Percentiles rank a stretch among this genome's conserved stretches.
Evolutionary conservation across 2,329 filamentous ascomycete genomes (phyloP).

Genomic region (Cadophora luteo-olivacea): DNA sequence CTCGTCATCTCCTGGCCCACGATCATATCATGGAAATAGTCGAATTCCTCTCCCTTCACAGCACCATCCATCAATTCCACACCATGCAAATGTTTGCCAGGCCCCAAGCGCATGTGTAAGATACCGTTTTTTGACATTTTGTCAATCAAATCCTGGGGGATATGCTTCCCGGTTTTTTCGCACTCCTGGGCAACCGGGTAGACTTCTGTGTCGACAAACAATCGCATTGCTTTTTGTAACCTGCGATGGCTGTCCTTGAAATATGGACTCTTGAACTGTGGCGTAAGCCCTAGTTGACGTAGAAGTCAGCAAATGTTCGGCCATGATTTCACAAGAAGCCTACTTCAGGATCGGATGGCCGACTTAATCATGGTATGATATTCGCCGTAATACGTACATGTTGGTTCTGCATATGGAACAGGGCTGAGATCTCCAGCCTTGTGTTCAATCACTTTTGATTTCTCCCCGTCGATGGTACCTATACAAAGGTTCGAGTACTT

Average conservation of each 20-base stretch:
- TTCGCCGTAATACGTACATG: slow-evolving; percentile 45
- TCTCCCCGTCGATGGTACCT: slow-evolving; percentile 78
- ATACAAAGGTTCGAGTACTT: slow-evolving; percentile 80
- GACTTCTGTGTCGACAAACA: slow-evolving; percentile 75
- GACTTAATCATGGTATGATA: no score
- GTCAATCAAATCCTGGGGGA: slow-evolving; percentile 75
- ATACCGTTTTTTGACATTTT: slow-evolving; percentile 77
- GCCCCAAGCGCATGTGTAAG: slow-evolving; percentile 82
- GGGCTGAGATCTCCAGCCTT: slow-evolving; percentile 73
- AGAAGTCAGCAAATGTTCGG: neutral
- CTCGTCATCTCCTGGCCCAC: slow-evolving; percentile 75
- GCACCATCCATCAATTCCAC: slow-evolving; percentile 71
- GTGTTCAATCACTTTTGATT: slow-evolving; percentile 73
- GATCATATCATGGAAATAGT: slow-evolving; percentile 86
- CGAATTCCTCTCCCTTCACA: slow-evolving; percentile 80
- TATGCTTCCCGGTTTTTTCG: slow-evolving; percentile 75
- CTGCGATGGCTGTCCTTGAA: slow-evolving; percentile 76
- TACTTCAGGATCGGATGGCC: neutral
- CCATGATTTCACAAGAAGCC: neutral
- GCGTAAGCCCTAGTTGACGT: slow-evolving; percentile 69
- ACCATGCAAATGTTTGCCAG: slow-evolving; percentile 81
- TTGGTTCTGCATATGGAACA: slow-evolving; percentile 84
- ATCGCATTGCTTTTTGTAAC: slow-evolving; percentile 72
- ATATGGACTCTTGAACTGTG: slow-evolving; percentile 79
- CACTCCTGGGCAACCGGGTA: slow-evolving; percentile 77